Evolutionary conservation across 2,329 filamentous ascomycete species (phyloP), one percentile per base, ranked within the genome.

Genomic region (Penicillium decumbens): DNA sequence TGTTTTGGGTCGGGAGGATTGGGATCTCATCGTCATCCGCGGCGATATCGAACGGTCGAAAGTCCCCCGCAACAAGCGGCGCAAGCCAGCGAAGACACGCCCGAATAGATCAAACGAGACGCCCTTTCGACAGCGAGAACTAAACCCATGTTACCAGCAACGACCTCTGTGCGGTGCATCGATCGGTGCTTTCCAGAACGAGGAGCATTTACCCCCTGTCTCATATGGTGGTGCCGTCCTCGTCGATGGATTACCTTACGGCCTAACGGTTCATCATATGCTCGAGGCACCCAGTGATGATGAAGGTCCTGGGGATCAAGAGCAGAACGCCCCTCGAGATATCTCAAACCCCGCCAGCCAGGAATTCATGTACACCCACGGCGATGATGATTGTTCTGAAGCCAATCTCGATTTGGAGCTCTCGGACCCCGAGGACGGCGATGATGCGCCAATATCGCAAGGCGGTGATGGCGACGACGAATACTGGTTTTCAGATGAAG

Each of bases 261-360:
- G 92, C 10, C 93, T 97, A 88, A 96, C 89, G 20, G 92, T 97
- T 0, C 92, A 97, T 64, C 92, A 97, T 68, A 92, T 97, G 83
- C 81, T 97, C 2, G 92, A 96, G 61, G 72, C 75, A 10, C 75
- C 80, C 9, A 80, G 79, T 50, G 77, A 80, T 39, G 77, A 80
- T 38, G 78, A 80, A 12, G 73, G 72, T 8, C 67, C 70, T 13
- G 65, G 68, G 1, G 66, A 71, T 13, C 63, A 70, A n/a, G 59
- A 66, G 38, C 57, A 58, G 13, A 63, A 66, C 27, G 64, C 49
- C 3, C 67, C 57, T 10, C 59, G 56, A 23, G 56, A 58, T 29
- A 45, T 58, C n/a, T 50, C 54, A 1, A 48, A 51, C 23, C 28
- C 62, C 45, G 46, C 61, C 50, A 57, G 60, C 18, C 54, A 62